Evolutionary conservation across 371 early-diverging fungal genomes (phyloP), one percentile per base, ranked within the genome.

Genomic region (Rhizopus arrhizus): DNA sequence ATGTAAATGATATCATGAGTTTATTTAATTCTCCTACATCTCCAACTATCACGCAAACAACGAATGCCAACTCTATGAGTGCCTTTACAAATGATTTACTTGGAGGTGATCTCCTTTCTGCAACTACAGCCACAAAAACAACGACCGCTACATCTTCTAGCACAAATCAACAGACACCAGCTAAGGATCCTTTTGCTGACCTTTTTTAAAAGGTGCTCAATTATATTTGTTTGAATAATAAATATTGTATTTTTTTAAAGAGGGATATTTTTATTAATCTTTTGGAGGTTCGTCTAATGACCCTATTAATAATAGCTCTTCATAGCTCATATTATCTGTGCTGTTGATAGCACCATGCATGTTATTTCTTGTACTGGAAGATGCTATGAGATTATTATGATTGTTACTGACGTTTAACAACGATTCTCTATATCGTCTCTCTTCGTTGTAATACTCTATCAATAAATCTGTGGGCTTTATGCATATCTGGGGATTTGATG

Each of bases 1-100:
- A 74, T 42, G 63, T 72, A 28, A 59, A 70, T 31, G 78, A 77
- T 47, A 74, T 77, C 33, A 64, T 77, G 66, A 62, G 50, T 32
- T 52, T 77, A 22, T 74, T 77, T 51, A 73, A 70, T 40, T 54
- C 62, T 16, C 43, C 45, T 7, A 51, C 46, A 43, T 55, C 50
- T 40, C 59, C 62, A 34, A 65, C 58, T 34, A 38, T 41, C 12
- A 48, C 45, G 28, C 58, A 56, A 10, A 59, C 59, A 49, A 55
- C 54, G 35, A 60, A 45, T 31, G 33, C 62, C 50, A 35, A 50
- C 8, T 15, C 46, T 33, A 46, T 48, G 29, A 61, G 48, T 32
- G 49, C 46, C 31, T 62, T 62, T 54, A 56, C 62, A 36, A 56
- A 59, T 47, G 69, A 69, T 56, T 35, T 69, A 5, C 61, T 69